phyloP scores from a whole-genome alignment of 2,329 filamentous ascomycete species.

The Fusarium sp. region DNA sequence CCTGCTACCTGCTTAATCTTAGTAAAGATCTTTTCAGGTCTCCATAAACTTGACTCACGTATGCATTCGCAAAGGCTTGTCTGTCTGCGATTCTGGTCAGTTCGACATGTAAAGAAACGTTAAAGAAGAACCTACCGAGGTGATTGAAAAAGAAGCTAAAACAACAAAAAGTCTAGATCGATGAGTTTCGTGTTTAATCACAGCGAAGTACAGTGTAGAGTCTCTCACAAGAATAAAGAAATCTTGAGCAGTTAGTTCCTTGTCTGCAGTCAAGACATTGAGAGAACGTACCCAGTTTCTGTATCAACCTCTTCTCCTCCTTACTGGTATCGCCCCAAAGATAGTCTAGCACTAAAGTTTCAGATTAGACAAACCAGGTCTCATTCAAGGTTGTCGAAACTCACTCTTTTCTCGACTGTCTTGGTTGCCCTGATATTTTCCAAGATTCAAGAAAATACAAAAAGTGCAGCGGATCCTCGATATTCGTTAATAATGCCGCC shows the following conservation, averaged over 20 bases:
- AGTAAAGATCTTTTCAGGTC: fast-evolving
- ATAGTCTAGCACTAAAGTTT: conserved; percentile 20
- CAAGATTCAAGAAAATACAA: neutral
- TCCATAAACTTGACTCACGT: too few species aligned
- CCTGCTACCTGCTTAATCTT: conserved; percentile 55
- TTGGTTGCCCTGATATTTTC: too few species aligned
- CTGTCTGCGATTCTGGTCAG: conserved; percentile 8
- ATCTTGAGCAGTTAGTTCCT: conserved; percentile 31
- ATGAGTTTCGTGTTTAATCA: fast-evolving
- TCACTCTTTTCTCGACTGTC: neutral
- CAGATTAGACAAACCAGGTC: too few species aligned
- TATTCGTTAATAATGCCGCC: conserved; percentile 19
- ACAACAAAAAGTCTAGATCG: conserved; percentile 20
- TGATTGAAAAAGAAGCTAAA: conserved; percentile 42
- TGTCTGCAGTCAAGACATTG: fast-evolving
- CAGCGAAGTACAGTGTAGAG: fast-evolving
- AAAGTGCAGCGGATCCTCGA: neutral
- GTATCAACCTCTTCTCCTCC: conserved; percentile 38
- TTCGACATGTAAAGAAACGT: too few species aligned
- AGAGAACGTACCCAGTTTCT: conserved; percentile 25
- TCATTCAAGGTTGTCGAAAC: neutral
- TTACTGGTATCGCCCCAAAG: conserved; percentile 35
- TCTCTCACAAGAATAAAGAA: conserved; percentile 52
- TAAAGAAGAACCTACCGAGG: neutral
- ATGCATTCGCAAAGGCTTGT: conserved; percentile 39